Evolutionary conservation across 75 land plant species (phyloP).

Genomic region (Adiantum capillusveneris): DNA sequence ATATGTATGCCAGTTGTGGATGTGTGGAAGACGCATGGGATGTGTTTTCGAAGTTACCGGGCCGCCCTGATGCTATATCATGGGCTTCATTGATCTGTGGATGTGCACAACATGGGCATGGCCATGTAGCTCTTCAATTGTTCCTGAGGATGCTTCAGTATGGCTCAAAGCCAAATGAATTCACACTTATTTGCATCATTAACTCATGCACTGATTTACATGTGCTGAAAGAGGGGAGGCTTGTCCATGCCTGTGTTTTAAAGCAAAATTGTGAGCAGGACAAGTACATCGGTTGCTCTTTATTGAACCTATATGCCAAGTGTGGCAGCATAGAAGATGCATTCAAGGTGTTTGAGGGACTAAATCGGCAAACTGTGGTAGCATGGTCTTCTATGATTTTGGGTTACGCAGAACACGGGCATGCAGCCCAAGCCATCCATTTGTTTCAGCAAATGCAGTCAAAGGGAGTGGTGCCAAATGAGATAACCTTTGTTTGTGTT

Average conservation of each 20-base stretch:
- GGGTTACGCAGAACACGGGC: constrained; percentile 7
- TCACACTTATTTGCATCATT: constrained; percentile 41
- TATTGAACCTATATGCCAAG: constrained; percentile 14
- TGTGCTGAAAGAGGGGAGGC: constrained; percentile 14
- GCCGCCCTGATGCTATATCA: not conserved
- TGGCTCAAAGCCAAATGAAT: constrained; percentile 28
- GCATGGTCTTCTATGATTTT: constrained; percentile 13
- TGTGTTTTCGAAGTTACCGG: not conserved
- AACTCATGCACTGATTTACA: constrained; percentile 39
- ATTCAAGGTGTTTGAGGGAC: constrained; percentile 3
- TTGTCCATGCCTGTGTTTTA: not conserved
- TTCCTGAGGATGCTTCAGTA: constrained; percentile 35
- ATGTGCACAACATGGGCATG: constrained; percentile 6
- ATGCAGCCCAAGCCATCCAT: constrained; percentile 4
- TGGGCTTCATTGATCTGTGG: constrained; percentile 10
- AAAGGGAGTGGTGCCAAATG: constrained; percentile 2
- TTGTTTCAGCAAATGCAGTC: constrained; percentile 13
- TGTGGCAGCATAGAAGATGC: constrained; percentile 19
- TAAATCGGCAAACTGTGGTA: constrained; percentile 1
- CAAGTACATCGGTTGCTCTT: not conserved
- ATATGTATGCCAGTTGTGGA: constrained; percentile 19
- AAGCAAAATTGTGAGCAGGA: not conserved
- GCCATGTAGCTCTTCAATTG: constrained; percentile 20
- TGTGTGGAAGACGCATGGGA: constrained; percentile 7
- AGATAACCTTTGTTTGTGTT: not conserved